A percentile compares a stretch with the other conserved stretches of the same genome.
phyloP scores from a whole-genome alignment of 106 monocot species.

The Dendrobium nobile region DNA sequence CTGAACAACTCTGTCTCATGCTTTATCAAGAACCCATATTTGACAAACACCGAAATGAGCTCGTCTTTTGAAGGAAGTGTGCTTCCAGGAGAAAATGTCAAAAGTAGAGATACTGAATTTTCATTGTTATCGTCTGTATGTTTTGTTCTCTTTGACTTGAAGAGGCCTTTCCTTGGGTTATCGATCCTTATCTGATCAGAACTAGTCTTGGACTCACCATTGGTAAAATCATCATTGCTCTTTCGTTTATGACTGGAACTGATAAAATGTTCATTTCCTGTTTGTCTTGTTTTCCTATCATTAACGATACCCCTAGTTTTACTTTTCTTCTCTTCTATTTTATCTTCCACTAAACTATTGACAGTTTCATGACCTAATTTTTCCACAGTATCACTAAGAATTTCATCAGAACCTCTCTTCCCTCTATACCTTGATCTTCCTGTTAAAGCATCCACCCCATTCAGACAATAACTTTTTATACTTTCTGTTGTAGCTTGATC shows the following conservation, averaged over 20 bases:
- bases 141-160: conserved; percentile 3
- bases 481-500: not conserved
- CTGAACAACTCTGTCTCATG: conserved; percentile 11
- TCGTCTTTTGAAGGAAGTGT: conserved; percentile 22
- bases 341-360: conserved; percentile 2
- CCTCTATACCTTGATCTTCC: not conserved
- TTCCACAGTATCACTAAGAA: not conserved
- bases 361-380: not conserved
- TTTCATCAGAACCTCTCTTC: not conserved
- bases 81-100: conserved; percentile 17
- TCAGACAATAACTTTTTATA: not conserved
- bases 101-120: conserved; percentile 12
- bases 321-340: not conserved
- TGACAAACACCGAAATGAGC: conserved; percentile 8
- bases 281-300: not conserved
- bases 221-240: not conserved
- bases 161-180: not conserved
- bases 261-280: not conserved
- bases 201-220: not conserved
- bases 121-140: not conserved
- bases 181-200: too few relatives aligned
- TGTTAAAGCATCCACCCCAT: not conserved
- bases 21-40: conserved; percentile 15
- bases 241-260: not conserved
- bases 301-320: not conserved